These are phyloP conservation scores for Beauveria scarabaeidicola DNA, from an alignment of 2,329 filamentous ascomycete species.

Conservation along the genomic window DNA sequence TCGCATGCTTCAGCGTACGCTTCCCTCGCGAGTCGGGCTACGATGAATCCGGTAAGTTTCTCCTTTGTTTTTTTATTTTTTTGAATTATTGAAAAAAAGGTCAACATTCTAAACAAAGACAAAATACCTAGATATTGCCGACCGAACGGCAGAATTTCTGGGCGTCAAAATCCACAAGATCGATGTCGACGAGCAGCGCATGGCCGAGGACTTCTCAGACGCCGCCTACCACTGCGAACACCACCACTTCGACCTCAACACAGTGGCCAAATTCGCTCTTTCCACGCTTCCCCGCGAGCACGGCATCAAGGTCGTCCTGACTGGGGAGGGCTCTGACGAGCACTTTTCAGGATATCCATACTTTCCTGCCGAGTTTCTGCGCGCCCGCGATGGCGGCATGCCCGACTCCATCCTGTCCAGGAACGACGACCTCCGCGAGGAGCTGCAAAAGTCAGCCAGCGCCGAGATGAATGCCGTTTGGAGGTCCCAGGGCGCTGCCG, in stretches of 20 bases:
- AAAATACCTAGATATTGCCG: constrained; percentile 19
- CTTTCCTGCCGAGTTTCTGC: constrained; percentile 38
- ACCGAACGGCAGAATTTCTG: constrained; percentile 25
- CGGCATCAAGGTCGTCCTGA: constrained; percentile 46
- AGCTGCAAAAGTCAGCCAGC: background rate
- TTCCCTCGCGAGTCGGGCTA: background rate
- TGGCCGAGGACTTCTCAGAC: constrained; percentile 24
- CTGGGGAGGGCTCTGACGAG: constrained; percentile 45
- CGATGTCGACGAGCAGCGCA: constrained; percentile 19
- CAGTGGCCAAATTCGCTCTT: constrained; percentile 42
- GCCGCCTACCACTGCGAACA: constrained; percentile 25
- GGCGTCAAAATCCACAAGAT: constrained; percentile 22
- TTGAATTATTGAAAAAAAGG: background rate
- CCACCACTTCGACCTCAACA: constrained; percentile 39
- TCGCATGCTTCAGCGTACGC: constrained; percentile 1
- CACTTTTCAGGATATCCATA: constrained; percentile 44
- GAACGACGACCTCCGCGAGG: background rate
- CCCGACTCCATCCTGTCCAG: constrained; percentile 17
- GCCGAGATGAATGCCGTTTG: background rate
- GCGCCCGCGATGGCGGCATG: constrained; percentile 36
- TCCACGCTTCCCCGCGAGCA: constrained; percentile 34
- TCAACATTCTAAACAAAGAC: background rate
- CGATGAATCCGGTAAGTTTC: constrained; percentile 4
- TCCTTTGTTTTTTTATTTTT: background rate
- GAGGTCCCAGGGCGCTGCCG: background rate